Evolutionary conservation across 164 flowering plant species (phyloP).

Genomic region (Vitis rotundifolia): DNA sequence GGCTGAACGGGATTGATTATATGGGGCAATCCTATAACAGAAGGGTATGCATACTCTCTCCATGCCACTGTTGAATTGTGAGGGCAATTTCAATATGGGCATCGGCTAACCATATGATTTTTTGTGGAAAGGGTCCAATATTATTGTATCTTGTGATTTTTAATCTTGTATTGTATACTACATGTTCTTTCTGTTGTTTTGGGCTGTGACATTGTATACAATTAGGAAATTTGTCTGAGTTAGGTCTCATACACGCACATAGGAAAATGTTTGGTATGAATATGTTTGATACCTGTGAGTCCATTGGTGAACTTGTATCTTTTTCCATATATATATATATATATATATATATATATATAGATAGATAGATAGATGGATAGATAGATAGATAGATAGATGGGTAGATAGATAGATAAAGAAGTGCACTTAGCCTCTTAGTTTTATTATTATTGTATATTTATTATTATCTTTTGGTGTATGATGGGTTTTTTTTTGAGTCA

Average conservation of each 20-base stretch:
- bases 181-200: not conserved
- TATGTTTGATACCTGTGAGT: no score
- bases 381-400: no score
- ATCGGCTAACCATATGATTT: not conserved
- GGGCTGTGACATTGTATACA: not conserved
- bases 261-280: no score
- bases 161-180: not conserved
- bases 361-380: no score
- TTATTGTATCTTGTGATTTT: no score
- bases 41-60: conserved; percentile 19
- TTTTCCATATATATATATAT: no score
- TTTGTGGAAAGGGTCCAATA: not conserved
- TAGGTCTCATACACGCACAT: not conserved
- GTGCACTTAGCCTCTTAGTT: not conserved
- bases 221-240: not conserved
- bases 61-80: not conserved
- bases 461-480: no score
- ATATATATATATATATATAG: no score
- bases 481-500: no score
- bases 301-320: no score
- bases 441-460: not conserved
- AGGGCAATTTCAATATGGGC: not conserved
- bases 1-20: conserved; percentile 92
- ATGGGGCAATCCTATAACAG: conserved; percentile 47
- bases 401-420: no score